These are phyloP conservation scores for Arthroderma sp. DNA, from an alignment of 2,329 filamentous ascomycete genomes.

Conservation along the genomic window DNA sequence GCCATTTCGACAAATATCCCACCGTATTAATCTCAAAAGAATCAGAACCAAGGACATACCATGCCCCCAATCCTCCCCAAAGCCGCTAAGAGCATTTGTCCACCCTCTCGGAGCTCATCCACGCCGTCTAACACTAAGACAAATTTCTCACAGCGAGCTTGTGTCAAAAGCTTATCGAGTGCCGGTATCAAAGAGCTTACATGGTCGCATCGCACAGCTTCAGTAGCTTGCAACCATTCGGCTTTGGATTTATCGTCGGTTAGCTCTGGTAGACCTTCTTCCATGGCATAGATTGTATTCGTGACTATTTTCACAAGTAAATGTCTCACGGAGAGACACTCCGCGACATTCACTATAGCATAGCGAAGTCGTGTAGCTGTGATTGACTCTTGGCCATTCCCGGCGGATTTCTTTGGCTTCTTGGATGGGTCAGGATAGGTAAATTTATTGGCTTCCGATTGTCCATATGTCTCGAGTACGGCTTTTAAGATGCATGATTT, in stretches of 20 bases:
- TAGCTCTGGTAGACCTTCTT: slow-evolving; percentile 1
- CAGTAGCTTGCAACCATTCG: slow-evolving; percentile 33
- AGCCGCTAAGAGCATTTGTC: slow-evolving; percentile 64
- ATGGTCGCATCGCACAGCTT: slow-evolving; percentile 59
- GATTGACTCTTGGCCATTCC: neutral
- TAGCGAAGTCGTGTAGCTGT: slow-evolving; percentile 16
- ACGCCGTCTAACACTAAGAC: slow-evolving; percentile 79
- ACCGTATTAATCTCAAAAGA: neutral
- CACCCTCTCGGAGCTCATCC: slow-evolving; percentile 68
- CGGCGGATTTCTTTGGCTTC: neutral
- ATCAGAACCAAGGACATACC: slow-evolving; percentile 37
- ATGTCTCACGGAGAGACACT: slow-evolving; percentile 35
- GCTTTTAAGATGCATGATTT: slow-evolving; percentile 60
- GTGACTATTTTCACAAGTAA: slow-evolving; percentile 34
- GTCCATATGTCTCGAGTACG: slow-evolving; percentile 47
- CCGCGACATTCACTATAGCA: slow-evolving; percentile 30
- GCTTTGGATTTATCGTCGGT: slow-evolving; percentile 9
- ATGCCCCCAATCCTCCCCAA: slow-evolving; percentile 70
- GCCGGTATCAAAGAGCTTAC: slow-evolving; percentile 63
- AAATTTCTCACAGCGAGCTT: slow-evolving; percentile 40
- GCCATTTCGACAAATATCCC: too few species aligned
- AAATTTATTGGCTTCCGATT: slow-evolving; percentile 4
- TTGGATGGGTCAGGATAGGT: neutral
- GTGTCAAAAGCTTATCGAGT: slow-evolving; percentile 37
- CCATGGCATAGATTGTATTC: slow-evolving; percentile 24